These are phyloP conservation scores for Cinnamomum chago DNA, from an alignment of 164 flowering plant species.

Conservation along the genomic window DNA sequence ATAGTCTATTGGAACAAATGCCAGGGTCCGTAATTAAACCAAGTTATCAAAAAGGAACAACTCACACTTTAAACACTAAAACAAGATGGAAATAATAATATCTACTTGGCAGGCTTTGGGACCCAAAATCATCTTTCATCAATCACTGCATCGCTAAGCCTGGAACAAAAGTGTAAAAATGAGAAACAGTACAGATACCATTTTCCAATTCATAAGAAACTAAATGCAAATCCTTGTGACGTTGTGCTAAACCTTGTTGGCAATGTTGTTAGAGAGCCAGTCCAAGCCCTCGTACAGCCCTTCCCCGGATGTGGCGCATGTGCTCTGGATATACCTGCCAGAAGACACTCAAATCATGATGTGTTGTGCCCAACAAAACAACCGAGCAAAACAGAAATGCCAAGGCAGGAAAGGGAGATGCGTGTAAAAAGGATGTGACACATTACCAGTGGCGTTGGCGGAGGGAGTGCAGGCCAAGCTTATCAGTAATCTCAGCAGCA, in stretches of 20 bases:
- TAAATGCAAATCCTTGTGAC: background rate
- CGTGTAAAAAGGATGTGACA: background rate
- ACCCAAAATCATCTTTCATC: background rate
- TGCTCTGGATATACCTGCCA: conserved; percentile 77
- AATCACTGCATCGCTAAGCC: conserved; percentile 6
- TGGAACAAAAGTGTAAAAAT: conserved; percentile 4
- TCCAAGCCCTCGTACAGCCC: conserved; percentile 76
- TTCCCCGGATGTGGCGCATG: conserved; percentile 80
- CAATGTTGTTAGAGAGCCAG: conserved; percentile 52
- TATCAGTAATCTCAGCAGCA: conserved; percentile 85
- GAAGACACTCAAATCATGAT: background rate
- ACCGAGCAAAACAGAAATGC: background rate
- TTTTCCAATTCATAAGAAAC: background rate
- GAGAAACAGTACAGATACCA: background rate
- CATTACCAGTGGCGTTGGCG: conserved; percentile 74
- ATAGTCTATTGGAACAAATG: conserved; percentile 4
- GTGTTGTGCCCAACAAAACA: background rate
- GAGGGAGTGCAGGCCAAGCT: conserved; percentile 79
- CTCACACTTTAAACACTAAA: background rate
- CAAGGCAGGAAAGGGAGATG: background rate
- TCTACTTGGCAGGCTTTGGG: conserved; percentile 1
- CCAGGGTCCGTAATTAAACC: background rate
- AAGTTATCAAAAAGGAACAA: background rate
- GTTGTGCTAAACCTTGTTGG: conserved; percentile 33
- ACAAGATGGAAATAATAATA: conserved; percentile 3